Evolutionary conservation across 306 rosid genomes (phyloP), one percentile per base, ranked within the genome.

Genomic region (Rubus parviflorus): DNA sequence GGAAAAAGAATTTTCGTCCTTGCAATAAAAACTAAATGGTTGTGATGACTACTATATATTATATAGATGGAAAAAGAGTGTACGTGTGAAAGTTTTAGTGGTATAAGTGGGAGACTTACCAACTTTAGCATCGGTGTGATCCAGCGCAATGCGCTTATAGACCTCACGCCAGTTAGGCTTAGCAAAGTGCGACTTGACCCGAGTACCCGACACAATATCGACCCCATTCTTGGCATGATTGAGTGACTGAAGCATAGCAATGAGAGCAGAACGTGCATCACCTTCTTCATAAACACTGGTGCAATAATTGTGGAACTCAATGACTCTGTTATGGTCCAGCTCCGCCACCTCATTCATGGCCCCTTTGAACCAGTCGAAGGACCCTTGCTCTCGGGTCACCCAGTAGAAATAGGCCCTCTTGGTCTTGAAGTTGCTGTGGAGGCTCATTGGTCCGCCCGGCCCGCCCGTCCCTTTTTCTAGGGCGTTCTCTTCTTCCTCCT

Each of bases 281-380:
- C 90, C 92, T 66, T 90, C 95, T 80, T 90, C 92, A 76, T 88
- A 88, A n/a, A 90, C 92, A 61, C 95, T 86, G 5, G 95, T 88
- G 77, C 90, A 90, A 4, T 90, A 90, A 52, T 85, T 90, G 70
- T 90, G 90, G 0, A 90, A 82, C 64, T 90, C 95, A 79, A 88
- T 86, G 3, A 83, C 88, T 19, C 90, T 87, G 2, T 68, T 82
- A 2, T 85, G 80, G 61, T 88, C 92, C 6, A 56, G 86, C 75
- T 86, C 90, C 48, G 92, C 92, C 2, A 86, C 83, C 80, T 90
- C 92, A 67, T 90, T 86, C 92, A 90, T 88, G 6, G 87, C 90
- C 35, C 85, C 86, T 85, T 81, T 90, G 8, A 90, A 88, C 92
- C 92, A 90, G 37, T 90, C 95, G 70, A 90, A 90, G 0, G 92